Base-by-base conservation (phyloP, 108 stramenopile species). In the Nannochloropsis gaditana region DNA sequence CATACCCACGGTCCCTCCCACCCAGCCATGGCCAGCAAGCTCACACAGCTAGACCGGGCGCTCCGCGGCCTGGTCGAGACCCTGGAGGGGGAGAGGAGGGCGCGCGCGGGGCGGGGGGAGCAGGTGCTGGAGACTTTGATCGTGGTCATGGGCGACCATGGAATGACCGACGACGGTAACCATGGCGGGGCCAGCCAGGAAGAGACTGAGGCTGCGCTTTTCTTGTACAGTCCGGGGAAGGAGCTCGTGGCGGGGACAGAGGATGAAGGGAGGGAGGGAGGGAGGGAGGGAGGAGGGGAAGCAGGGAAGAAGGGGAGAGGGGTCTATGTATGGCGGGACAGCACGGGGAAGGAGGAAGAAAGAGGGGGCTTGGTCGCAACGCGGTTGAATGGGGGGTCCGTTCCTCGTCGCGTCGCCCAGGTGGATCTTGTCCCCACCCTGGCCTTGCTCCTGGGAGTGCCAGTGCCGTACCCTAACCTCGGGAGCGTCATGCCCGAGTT, bases 161-260 rank as follows among this genome's bases (percentile, higher is more conserved):
- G 98, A 9, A 99, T 99, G 98, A 99, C 98, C 11, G 95, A 95
- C 86, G 96, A 95, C 85, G 98, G 98, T 42, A 97, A 99, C 90
- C 98, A 99, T 89, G 98, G 98, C 15, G 98, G 98, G 11, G 97
- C 96, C 21, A 93, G 94, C 21, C 91, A 93, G n/a, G 95, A 97
- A 43, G 98, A 99, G 89, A 91, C 93, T 21, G 93, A 93, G 83
- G 97, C 98, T 9, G 97, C 95, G 11, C 91, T 99, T 9, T 95
- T 99, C 85, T 93, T 93, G 10, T 96, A 90, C 31, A 73, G 84
- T 44, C 45, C 45, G 43, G 80, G 80, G 31, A 42, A 41, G 31
- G 80, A 41, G 8, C 80, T 41, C 11, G 31, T 41, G 80, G 80
- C 80, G 31, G 21, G 11, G 31, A 8, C 21, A 73, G 21, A 9